Conservation (phyloP, 306 rosid genomes). For the Begonia masoniana region DNA sequence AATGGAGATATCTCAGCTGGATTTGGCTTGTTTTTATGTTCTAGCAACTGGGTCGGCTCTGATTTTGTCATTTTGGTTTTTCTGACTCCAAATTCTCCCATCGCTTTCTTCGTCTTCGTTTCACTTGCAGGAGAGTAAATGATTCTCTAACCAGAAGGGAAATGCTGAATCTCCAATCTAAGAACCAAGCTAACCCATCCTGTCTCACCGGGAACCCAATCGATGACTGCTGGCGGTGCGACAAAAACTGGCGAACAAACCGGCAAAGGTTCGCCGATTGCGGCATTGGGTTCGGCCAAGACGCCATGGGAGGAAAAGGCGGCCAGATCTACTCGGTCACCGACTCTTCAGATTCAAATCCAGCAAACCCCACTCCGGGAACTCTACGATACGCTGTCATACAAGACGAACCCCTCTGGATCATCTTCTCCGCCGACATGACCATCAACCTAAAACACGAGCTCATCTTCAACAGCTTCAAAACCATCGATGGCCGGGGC, state of each 20-base stretch:
- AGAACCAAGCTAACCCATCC: neutral
- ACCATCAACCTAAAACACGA: neutral
- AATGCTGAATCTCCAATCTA: neutral
- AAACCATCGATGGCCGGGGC: slow-evolving; percentile 1
- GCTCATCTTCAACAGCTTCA: slow-evolving; percentile 1
- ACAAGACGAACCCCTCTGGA: slow-evolving; percentile 1
- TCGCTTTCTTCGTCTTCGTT: neutral
- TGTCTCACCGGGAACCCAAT: slow-evolving; percentile 4
- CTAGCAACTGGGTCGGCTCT: no score
- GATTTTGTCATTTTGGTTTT: neutral
- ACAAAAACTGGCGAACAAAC: neutral
- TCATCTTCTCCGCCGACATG: slow-evolving; percentile 1
- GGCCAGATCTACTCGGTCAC: neutral
- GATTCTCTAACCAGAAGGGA: neutral
- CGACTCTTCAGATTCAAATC: neutral
- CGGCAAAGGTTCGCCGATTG: slow-evolving; percentile 3
- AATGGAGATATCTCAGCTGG: no score
- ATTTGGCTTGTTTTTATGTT: no score
- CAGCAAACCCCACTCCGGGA: slow-evolving; percentile 1
- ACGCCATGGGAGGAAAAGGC: slow-evolving; percentile 1
- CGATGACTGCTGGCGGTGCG: slow-evolving; percentile 3
- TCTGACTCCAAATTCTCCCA: no score
- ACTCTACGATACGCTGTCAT: neutral
- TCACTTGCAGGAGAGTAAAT: neutral
- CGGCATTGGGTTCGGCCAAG: slow-evolving; percentile 3